These are phyloP conservation scores for Metschnikowia aberdeeniae DNA, from an alignment of 805 yeast species.

Conservation along the genomic window DNA sequence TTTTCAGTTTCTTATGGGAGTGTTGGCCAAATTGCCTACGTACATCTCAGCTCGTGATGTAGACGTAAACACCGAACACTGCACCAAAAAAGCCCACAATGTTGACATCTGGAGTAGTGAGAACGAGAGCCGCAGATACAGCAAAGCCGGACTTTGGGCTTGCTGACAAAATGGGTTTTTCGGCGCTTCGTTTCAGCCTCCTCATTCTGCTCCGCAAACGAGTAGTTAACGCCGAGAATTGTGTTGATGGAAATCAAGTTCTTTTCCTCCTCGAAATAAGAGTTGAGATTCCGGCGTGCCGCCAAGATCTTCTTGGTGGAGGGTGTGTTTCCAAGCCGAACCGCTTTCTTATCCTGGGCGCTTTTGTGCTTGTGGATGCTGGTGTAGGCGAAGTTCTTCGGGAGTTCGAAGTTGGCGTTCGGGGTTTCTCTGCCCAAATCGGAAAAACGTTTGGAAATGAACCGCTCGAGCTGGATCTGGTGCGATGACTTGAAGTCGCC, in stretches of 20 bases:
- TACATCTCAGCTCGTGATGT: slow-evolving; percentile 41
- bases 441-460: slow-evolving; percentile 32
- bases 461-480: slow-evolving; percentile 39
- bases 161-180: slow-evolving; percentile 15
- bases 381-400: slow-evolving; percentile 37
- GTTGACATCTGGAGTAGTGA: slow-evolving; percentile 35
- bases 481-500: slow-evolving; percentile 41
- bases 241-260: slow-evolving; percentile 41
- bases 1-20: no score
- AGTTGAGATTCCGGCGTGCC: slow-evolving; percentile 40
- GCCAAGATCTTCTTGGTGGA: slow-evolving; percentile 40
- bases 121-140: slow-evolving; percentile 39
- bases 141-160: slow-evolving; percentile 36
- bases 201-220: slow-evolving; percentile 35
- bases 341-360: slow-evolving; percentile 20
- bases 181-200: slow-evolving; percentile 15
- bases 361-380: slow-evolving; percentile 24
- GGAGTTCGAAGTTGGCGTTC: slow-evolving; percentile 34
- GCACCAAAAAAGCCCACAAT: slow-evolving; percentile 39
- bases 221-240: slow-evolving; percentile 38
- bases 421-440: slow-evolving; percentile 35
- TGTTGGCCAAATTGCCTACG: slow-evolving; percentile 7
- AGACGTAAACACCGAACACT: slow-evolving; percentile 37
- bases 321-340: slow-evolving; percentile 41
- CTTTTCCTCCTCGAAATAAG: slow-evolving; percentile 44